Conservation (phyloP, 2,329 filamentous ascomycete genomes). For the Elsinoe perseae region DNA sequence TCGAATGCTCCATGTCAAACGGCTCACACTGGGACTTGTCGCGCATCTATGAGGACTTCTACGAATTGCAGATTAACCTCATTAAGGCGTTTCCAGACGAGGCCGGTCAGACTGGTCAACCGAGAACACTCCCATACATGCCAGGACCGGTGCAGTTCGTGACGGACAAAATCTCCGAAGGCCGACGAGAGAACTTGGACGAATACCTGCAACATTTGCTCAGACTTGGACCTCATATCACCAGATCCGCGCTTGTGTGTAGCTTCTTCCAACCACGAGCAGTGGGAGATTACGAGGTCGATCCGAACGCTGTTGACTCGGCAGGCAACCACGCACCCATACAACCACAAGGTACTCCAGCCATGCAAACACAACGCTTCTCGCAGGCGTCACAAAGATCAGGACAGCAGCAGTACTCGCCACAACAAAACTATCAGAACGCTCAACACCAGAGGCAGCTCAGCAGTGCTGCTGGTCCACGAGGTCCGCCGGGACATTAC, state of each 20-base stretch:
- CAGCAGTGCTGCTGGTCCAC: conserved; percentile 17
- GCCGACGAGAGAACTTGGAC: conserved; percentile 83
- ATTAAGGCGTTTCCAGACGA: conserved; percentile 87
- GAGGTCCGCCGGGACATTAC: conserved; percentile 22
- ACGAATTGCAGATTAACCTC: conserved; percentile 94
- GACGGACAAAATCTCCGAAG: conserved; percentile 94
- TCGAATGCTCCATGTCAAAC: conserved; percentile 84
- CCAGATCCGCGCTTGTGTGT: conserved; percentile 73
- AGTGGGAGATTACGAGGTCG: conserved; percentile 88
- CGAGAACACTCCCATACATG: conserved; percentile 90
- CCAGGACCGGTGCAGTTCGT: conserved; percentile 95
- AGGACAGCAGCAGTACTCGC: conserved; percentile 34
- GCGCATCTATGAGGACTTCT: conserved; percentile 96
- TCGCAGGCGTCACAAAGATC: conserved; percentile 26
- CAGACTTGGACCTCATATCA: conserved; percentile 74
- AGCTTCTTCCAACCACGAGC: conserved; percentile 77
- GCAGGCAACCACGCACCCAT: conserved; percentile 58
- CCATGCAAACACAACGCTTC: conserved; percentile 45
- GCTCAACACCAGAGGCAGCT: conserved; percentile 20
- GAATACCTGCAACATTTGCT: conserved; percentile 92
- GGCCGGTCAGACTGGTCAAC: conserved; percentile 69
- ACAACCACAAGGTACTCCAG: conserved; percentile 36
- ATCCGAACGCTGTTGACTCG: conserved; percentile 52
- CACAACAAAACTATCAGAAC: conserved; percentile 39
- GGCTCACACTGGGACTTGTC: conserved; percentile 88